phyloP scores from a whole-genome alignment of 495 filamentous ascomycete genomes.

The Penicillium tannophilum region DNA sequence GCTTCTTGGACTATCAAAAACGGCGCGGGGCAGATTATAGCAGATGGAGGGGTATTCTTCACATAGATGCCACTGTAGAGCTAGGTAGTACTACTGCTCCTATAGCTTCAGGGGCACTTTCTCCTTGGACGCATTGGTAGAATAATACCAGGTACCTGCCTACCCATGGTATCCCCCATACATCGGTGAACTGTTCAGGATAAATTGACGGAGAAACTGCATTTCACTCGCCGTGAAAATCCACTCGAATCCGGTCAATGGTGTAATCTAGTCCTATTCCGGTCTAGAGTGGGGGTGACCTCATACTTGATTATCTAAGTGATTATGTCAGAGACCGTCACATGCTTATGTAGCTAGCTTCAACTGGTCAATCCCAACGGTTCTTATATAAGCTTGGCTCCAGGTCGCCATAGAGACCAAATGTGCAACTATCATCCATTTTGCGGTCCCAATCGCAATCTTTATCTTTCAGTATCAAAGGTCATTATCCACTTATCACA shows the following conservation, averaged over 20 bases:
- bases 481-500: background rate
- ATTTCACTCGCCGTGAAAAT: conserved; percentile 22
- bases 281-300: conserved; percentile 32
- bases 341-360: background rate
- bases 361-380: background rate
- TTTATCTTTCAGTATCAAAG: background rate
- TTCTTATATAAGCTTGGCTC: too few species aligned
- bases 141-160: background rate
- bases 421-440: background rate
- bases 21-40: conserved; percentile 31
- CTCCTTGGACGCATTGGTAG: background rate
- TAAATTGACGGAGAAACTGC: conserved; percentile 30
- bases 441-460: background rate
- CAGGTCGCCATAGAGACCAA: background rate
- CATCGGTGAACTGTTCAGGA: conserved; percentile 37
- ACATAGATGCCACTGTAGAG: conserved; percentile 10
- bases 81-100: background rate
- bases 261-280: conserved; percentile 17
- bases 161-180: conserved; percentile 12
- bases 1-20: background rate
- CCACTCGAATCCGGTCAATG: conserved; percentile 18
- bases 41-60: conserved; percentile 37
- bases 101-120: background rate
- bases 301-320: background rate
- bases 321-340: background rate